Base-by-base conservation (phyloP, 225 moss, liverwort and hornwort species). In the Neckera pumila region DNA sequence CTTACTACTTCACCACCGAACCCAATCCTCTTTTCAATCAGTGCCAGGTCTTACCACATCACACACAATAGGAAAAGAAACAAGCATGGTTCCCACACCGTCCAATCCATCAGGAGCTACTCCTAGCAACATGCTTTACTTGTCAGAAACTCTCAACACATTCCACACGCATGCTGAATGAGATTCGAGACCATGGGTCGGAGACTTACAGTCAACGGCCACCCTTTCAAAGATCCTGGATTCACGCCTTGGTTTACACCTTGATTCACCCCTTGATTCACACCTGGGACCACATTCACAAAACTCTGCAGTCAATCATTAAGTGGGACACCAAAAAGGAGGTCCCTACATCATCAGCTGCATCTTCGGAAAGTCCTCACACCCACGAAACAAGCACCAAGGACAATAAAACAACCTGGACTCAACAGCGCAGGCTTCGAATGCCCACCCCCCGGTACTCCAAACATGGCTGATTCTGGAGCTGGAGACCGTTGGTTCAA, bases 391-490 rank as follows among this genome's bases (percentile, higher is more conserved):
- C 66, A 43, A 89, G 43, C 81, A 88, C 34, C 76, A 30, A 86
- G 63, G 79, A 70, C 75, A 84, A 75, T 56, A 82, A 49, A 87
- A 79, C 87, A 90, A 97, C 99, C 99, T 95, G 97, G 99, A 91
- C 99, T 99, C 89, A 99, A 88, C 51, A 99, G 92, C 83, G 93
- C 97, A 71, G 99, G 94, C 92, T 99, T 99, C 56, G 96, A 95
- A 83, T 99, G 99, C 69, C 96, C 98, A 83, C 94, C 95, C 73
- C 98, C 99, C 88, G 97, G 96, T 47, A 97, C 96, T 87, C 97
- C 97, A 87, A 99, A 99, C 94, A 99, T 95, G 64, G 92, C 92
- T 57, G 97, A 86, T 54, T 99, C 99, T 86, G 99, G 96, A 92
- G 96, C 96, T 63, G 99, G 99, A 78, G 97, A 97, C 85, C 99